Conservation (phyloP, 306 rosid species). For the Lathyrus oleraceus region DNA sequence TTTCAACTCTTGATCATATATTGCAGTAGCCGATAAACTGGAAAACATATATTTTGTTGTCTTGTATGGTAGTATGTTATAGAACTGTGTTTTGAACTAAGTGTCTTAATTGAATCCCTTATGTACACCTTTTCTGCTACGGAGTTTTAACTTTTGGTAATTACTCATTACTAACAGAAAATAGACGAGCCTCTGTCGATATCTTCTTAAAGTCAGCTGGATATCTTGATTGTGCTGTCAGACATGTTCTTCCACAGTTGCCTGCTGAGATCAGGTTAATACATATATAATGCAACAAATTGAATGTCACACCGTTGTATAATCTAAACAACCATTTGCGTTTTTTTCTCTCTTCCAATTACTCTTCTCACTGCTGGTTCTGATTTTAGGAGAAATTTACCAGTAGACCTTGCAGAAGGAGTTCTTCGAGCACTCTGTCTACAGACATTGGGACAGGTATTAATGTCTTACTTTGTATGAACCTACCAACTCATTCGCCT, state of each 20-base stretch:
- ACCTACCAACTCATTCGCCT: background rate
- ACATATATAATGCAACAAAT: conserved; percentile 23
- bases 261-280: conserved; percentile 81
- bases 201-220: conserved; percentile 94
- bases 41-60: conserved; percentile 23
- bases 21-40: conserved; percentile 23
- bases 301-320: conserved; percentile 11
- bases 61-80: conserved; percentile 20
- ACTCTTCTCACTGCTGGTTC: conserved; percentile 37
- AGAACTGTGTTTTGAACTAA: background rate
- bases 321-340: conserved; percentile 15
- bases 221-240: conserved; percentile 94
- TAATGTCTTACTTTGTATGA: conserved; percentile 13
- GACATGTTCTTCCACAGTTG: conserved; percentile 92
- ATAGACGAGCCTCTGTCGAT: conserved; percentile 89
- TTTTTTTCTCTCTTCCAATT: conserved; percentile 19
- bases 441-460: conserved; percentile 95
- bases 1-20: conserved; percentile 16
- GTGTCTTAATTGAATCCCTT: conserved; percentile 33
- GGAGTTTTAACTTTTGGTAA: conserved; percentile 47
- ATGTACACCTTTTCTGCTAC: conserved; percentile 26
- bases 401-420: conserved; percentile 93
- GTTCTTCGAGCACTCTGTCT: conserved; percentile 93
- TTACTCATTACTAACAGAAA: conserved; percentile 61
- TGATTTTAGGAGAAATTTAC: conserved; percentile 80